Evolutionary conservation across 768 basidiomycete species (phyloP), one percentile per base, ranked within the genome.

Genomic region (Lactarius deliciosus): DNA sequence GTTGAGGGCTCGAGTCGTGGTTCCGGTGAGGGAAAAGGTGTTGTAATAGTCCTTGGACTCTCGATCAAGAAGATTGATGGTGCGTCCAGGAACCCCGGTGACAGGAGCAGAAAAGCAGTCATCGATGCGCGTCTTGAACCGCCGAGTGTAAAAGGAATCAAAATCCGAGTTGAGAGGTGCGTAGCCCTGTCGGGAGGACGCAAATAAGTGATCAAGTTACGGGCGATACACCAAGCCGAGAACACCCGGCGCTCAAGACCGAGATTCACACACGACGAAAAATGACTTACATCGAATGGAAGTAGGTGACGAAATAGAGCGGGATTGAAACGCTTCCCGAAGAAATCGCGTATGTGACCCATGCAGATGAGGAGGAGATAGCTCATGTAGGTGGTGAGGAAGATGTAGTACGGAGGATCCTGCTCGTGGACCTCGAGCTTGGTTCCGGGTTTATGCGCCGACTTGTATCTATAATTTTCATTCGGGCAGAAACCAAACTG

Each of bases 91-190:
- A 36, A 98, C 96, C 40, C 94, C 94, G 0, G 96, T 97, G 61
- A 92, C 86, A 18, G 96, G 96, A 65, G 92, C 87, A 1, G 89
- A 86, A 79, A 98, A 98, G 74, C 94, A 96, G 74, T 98, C 95
- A 73, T 97, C 95, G 79, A 98, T 89, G 63, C 96, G 93, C 13
- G 84, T 82, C 76, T 98, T 98, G 70, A 98, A 85, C 4, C 96
- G 90, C 60, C 96, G 93, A 66, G 96, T 96, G 82, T 98, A 98
- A 81, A 98, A 99, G 7, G 97, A 98, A 77, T 98, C 96, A 71
- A 98, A 98, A 76, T 98, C 97, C 10, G 95, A 97, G 79, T 94
- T 96, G 67, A 98, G 83, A 6, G 97, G 92, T 2, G 96, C 96
- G 74, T 97, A 96, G 64, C 96, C 97, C 94, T 98, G 76, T 50